phyloP scores from a whole-genome alignment of 1,139 yeast species.

The Kodamaea fungicola region DNA sequence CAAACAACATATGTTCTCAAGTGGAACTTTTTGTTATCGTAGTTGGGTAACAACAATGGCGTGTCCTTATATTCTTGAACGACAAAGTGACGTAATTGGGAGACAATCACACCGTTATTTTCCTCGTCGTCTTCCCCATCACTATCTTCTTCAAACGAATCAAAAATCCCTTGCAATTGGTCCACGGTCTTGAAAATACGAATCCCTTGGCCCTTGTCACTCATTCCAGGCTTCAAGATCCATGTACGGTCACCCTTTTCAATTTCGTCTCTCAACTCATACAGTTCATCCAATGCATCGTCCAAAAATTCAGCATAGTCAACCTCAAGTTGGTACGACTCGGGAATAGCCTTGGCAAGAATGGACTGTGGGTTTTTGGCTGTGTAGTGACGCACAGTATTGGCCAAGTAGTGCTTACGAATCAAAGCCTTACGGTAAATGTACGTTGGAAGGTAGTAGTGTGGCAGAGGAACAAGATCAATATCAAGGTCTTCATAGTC shows the following conservation, averaged over 20 bases:
- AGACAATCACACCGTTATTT: constrained; percentile 69
- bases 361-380: constrained; percentile 74
- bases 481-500: constrained; percentile 89
- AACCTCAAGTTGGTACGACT: constrained; percentile 76
- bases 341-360: constrained; percentile 62
- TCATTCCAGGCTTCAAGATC: constrained; percentile 95
- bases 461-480: constrained; percentile 47
- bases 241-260: constrained; percentile 64
- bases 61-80: constrained; percentile 72
- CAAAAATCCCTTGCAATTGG: constrained; percentile 78
- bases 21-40: constrained; percentile 78
- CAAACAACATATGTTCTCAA: constrained; percentile 83
- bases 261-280: constrained; percentile 78
- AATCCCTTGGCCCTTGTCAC: constrained; percentile 96
- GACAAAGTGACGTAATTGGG: constrained; percentile 86
- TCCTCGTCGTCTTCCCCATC: constrained; percentile 43
- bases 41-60: constrained; percentile 63
- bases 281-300: constrained; percentile 87
- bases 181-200: constrained; percentile 73
- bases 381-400: constrained; percentile 68
- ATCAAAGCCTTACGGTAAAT: constrained; percentile 84
- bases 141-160: constrained; percentile 68
- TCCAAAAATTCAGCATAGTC: constrained; percentile 96
- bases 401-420: constrained; percentile 82
- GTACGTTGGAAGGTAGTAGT: constrained; percentile 74